Percentiles rank a stretch among this genome's conserved stretches.
Evolutionary conservation across 2,329 filamentous ascomycete genomes (phyloP).

Genomic region (Mariannaea elegans): DNA sequence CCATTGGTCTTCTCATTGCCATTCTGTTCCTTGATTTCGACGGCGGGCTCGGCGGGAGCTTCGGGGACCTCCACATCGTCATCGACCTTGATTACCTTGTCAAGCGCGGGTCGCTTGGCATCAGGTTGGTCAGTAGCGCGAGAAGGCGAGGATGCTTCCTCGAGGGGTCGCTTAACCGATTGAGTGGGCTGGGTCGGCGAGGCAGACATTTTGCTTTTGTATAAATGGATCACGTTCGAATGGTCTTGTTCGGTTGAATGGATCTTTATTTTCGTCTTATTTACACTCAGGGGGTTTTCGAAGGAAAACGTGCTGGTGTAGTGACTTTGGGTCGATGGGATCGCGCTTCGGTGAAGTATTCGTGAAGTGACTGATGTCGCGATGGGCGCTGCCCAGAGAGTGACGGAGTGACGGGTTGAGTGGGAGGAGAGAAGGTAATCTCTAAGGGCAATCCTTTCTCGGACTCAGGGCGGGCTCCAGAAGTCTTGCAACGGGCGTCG

Average conservation of each 20-base stretch:
- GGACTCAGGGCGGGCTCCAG: conserved; percentile 42
- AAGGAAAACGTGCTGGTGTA: conserved; percentile 95
- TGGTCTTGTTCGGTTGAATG: conserved; percentile 41
- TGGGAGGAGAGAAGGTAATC: conserved; percentile 41
- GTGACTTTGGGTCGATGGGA: conserved; percentile 57
- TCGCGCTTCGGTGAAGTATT: conserved; percentile 53
- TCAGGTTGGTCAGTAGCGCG: conserved; percentile 93
- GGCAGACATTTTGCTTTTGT: conserved; percentile 72
- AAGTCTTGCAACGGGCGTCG: conserved; percentile 43
- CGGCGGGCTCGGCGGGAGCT: conserved; percentile 42
- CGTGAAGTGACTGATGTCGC: conserved; percentile 52
- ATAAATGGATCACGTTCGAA: conserved; percentile 38
- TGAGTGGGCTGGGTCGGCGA: conserved; percentile 73
- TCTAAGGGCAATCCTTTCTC: conserved; percentile 42
- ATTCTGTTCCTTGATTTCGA: conserved; percentile 57
- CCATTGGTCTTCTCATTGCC: conserved; percentile 60
- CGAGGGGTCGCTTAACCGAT: conserved; percentile 89
- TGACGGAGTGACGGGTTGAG: conserved; percentile 43
- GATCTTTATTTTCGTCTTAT: conserved; percentile 64
- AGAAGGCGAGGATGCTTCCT: conserved; percentile 95
- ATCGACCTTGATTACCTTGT: conserved; percentile 83
- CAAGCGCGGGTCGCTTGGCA: conserved; percentile 93
- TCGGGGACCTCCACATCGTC: conserved; percentile 60
- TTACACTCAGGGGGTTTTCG: conserved; percentile 86
- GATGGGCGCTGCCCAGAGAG: conserved; percentile 45